Evolutionary conservation across 371 early-diverging fungal genomes (phyloP).

Genomic region (Mortierella sp.): DNA sequence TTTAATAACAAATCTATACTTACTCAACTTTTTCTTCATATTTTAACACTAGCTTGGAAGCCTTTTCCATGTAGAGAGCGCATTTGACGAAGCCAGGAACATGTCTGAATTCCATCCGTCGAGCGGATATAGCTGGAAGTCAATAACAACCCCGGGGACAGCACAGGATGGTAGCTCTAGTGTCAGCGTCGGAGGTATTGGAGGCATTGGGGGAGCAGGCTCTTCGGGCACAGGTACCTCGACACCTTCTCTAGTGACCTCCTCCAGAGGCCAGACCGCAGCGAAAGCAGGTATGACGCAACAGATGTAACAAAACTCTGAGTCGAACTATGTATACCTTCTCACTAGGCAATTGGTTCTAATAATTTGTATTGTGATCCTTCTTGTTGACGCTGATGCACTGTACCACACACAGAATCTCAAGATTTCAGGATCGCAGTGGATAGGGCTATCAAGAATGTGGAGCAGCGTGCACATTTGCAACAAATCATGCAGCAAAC

Average conservation of each 20-base stretch:
- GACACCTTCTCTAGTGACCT: background rate
- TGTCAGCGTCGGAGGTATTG: too few relatives aligned
- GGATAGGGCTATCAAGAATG: conserved; percentile 27
- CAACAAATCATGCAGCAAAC: conserved; percentile 20
- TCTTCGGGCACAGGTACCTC: too few relatives aligned
- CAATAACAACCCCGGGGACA: conserved; percentile 20
- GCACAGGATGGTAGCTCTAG: background rate
- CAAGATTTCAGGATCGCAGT: conserved; percentile 37
- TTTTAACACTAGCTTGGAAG: conserved; percentile 66
- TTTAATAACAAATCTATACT: too few relatives aligned
- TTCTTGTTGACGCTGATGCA: background rate
- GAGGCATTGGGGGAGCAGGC: too few relatives aligned
- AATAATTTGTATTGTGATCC: background rate
- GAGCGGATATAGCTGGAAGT: conserved; percentile 82
- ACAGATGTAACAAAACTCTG: too few relatives aligned
- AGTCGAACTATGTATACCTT: background rate
- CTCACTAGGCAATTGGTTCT: background rate
- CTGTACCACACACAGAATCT: conserved; percentile 16
- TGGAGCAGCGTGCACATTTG: conserved; percentile 23
- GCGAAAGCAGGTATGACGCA: too few relatives aligned
- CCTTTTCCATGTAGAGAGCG: conserved; percentile 72
- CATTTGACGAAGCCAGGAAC: conserved; percentile 72
- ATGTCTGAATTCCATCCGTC: conserved; percentile 80
- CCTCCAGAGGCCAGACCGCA: too few relatives aligned
- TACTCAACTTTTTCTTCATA: background rate